These are phyloP conservation scores for Termitomyces sp. DNA, from an alignment of 768 basidiomycete genomes.

Conservation along the genomic window DNA sequence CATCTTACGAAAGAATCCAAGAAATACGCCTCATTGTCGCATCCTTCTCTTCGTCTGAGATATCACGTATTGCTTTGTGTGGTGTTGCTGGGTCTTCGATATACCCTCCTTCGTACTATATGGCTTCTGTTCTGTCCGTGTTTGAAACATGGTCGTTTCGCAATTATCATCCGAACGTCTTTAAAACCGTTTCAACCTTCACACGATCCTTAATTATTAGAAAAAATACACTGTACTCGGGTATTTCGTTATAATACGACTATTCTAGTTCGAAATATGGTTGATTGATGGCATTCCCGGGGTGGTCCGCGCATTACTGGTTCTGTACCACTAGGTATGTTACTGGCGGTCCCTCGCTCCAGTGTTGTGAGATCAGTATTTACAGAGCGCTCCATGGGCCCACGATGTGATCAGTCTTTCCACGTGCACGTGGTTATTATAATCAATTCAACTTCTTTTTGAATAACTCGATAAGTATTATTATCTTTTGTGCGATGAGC, in stretches of 20 bases:
- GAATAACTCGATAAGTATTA: neutral
- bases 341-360: no score
- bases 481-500: constrained; percentile 19
- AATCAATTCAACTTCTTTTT: neutral
- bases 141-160: neutral
- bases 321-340: no score
- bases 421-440: constrained; percentile 1
- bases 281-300: no score
- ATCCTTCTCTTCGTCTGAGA: constrained; percentile 1
- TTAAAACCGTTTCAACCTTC: neutral
- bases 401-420: constrained; percentile 4
- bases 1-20: neutral
- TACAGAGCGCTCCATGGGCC: no score
- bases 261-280: neutral
- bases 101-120: constrained; percentile 1
- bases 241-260: neutral
- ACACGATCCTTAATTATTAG: neutral
- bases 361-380: no score
- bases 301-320: no score
- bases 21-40: neutral
- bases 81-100: neutral
- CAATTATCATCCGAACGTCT: neutral
- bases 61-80: constrained; percentile 6
- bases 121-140: neutral
- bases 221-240: neutral